Evolutionary conservation across 768 basidiomycete genomes (phyloP), one percentile per base, ranked within the genome.

Genomic region (Boletus insuetus): DNA sequence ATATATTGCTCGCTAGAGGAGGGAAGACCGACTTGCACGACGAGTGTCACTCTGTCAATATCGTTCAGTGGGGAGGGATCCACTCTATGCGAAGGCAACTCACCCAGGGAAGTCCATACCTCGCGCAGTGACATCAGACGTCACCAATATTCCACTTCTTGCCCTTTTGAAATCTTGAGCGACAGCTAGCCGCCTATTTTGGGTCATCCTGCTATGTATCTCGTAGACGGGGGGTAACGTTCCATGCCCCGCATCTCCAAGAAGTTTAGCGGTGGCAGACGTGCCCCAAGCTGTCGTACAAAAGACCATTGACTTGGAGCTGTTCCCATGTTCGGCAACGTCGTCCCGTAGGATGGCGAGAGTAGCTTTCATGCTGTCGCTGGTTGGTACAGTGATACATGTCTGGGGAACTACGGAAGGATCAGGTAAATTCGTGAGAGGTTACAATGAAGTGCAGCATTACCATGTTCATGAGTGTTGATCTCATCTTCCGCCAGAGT

Each of bases 1-100:
- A 91, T 84, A 69, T 91, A 90, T 65, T 89, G 87, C 62, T 89
- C 89, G 24, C 82, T 77, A 52, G 84, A 79, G 0, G 82, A 79
- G 13, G 89, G 88, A 58, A 89, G 77, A 55, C 84, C 85, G 52
- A 84, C 67, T 64, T 87, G 85, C 8, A 85, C 61, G 43, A 87
- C 80, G 1, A 80, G 74, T 0, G 84, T 82, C 8, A 87, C 82
- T 17, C 81, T 81, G 59, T 26, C 16, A 24, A 13, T 3, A 35
- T 44, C 32, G 12, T 24, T 67, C 29, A 67, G 47, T 20, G n/a
- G 13, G 10, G 46, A 31, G 31, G 31, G 39, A 35, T 35, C n/a
- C 24, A 51, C n/a, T 34, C 17, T 6, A 10, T 14, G 6, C 6
- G 32, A 20, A 46, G 29, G 17, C 2, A 43, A 67, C 76, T 53